A percentile compares a stretch with the other conserved stretches of the same genome.
phyloP scores from a whole-genome alignment of 345 rosid genomes.

The Mallotus nudiflorus region DNA sequence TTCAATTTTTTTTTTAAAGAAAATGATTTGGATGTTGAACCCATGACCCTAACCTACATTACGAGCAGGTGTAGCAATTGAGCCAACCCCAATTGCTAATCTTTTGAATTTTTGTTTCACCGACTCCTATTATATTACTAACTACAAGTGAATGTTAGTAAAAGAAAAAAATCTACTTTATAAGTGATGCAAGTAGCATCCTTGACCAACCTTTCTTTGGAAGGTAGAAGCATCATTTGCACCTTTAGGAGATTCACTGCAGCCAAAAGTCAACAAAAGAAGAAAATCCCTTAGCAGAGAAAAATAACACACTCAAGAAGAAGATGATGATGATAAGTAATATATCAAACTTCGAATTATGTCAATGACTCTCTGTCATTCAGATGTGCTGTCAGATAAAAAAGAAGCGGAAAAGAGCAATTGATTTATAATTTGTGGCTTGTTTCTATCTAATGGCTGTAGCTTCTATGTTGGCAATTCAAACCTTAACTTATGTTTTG shows the following conservation, averaged over 20 bases:
- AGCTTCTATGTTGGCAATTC: background rate
- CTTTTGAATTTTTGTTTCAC: background rate
- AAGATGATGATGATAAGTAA: background rate
- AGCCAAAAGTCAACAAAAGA: constrained; percentile 20
- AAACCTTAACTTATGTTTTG: background rate
- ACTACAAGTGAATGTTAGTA: background rate
- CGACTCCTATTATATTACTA: background rate
- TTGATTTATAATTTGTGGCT: background rate
- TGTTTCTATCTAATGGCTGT: background rate
- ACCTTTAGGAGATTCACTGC: constrained; percentile 97
- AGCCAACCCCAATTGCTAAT: too few species aligned
- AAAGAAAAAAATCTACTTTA: background rate
- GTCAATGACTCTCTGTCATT: background rate
- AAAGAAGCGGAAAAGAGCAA: background rate
- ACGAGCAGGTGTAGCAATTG: too few species aligned
- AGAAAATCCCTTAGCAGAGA: constrained; percentile 11
- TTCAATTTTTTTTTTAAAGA: too few species aligned
- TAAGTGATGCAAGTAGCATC: background rate
- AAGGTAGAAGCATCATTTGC: constrained; percentile 97
- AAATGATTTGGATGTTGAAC: too few species aligned
- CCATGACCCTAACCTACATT: too few species aligned
- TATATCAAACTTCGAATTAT: background rate
- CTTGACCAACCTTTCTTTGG: constrained; percentile 82
- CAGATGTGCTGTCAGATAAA: background rate
- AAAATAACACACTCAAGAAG: background rate